These are phyloP conservation scores for Pyricularia grisea DNA, from an alignment of 2,329 filamentous ascomycete species.

Conservation along the genomic window DNA sequence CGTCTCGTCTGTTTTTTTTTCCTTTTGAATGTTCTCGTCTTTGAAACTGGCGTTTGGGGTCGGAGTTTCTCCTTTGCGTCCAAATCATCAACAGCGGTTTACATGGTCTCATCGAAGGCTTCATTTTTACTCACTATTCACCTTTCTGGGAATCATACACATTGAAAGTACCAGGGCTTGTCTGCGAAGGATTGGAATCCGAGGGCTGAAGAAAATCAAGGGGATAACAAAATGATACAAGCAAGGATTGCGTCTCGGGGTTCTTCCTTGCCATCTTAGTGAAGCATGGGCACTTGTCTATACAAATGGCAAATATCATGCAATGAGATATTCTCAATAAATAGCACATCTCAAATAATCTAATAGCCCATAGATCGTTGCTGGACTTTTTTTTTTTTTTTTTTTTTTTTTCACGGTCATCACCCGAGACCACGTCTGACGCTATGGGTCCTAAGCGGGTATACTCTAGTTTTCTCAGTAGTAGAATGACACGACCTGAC, in stretches of 20 bases:
- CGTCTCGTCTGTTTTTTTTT: not conserved
- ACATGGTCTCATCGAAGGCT: not conserved
- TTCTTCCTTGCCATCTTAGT: not conserved
- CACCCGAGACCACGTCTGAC: not conserved
- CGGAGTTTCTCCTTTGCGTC: not conserved
- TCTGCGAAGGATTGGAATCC: too few species aligned
- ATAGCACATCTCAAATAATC: not conserved
- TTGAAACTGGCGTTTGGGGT: not conserved
- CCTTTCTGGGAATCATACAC: not conserved
- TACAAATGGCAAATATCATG: not conserved
- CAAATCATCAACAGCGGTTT: not conserved
- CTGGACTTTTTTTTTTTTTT: not conserved
- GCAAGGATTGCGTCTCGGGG: not conserved
- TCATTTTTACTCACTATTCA: not conserved
- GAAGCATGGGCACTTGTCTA: not conserved
- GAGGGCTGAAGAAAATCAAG: not conserved
- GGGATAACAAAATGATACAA: not conserved
- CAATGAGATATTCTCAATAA: not conserved
- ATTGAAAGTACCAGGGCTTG: not conserved
- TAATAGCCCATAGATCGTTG: not conserved
- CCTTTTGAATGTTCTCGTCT: not conserved
- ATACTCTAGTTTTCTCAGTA: not conserved
- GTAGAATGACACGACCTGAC: not conserved
- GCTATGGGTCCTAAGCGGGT: not conserved
- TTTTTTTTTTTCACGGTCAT: not conserved